Evolutionary conservation across 495 filamentous ascomycete species (phyloP).

Genomic region (Annulohypoxylon moriforme): DNA sequence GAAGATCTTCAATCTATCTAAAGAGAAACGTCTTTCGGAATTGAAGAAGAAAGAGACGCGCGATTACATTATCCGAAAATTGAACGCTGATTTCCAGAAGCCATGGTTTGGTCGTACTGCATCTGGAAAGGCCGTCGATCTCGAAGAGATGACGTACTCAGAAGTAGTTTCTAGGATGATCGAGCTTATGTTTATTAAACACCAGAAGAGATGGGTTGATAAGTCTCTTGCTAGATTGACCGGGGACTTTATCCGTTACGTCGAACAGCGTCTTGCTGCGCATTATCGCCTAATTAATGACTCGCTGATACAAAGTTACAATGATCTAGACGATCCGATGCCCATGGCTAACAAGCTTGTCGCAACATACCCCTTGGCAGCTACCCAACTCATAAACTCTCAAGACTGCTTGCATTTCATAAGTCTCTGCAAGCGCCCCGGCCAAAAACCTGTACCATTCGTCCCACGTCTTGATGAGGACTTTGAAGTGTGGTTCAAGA

Average conservation of each 20-base stretch:
- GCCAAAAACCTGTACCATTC: slow-evolving; percentile 89
- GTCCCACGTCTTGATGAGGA: slow-evolving; percentile 84
- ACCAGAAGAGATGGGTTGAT: slow-evolving; percentile 86
- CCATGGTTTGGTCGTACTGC: slow-evolving; percentile 88
- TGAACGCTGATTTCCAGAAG: slow-evolving; percentile 91
- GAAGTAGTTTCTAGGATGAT: slow-evolving; percentile 87
- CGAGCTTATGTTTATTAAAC: slow-evolving; percentile 86
- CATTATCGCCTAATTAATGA: slow-evolving; percentile 58
- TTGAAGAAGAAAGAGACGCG: slow-evolving; percentile 76
- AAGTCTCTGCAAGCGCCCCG: slow-evolving; percentile 78
- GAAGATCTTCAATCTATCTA: slow-evolving; percentile 87
- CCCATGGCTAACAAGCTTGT: slow-evolving; percentile 73
- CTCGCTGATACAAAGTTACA: slow-evolving; percentile 75
- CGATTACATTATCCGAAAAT: slow-evolving; percentile 86
- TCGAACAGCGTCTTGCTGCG: slow-evolving; percentile 81
- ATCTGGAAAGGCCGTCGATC: slow-evolving; percentile 76
- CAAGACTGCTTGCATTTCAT: slow-evolving; percentile 89
- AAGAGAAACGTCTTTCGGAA: slow-evolving; percentile 80
- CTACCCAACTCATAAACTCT: slow-evolving; percentile 80
- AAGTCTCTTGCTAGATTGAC: slow-evolving; percentile 74
- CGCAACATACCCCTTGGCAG: slow-evolving; percentile 73
- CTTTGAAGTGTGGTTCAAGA: slow-evolving; percentile 93
- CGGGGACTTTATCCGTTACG: slow-evolving; percentile 83
- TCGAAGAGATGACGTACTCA: slow-evolving; percentile 89
- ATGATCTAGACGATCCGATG: slow-evolving; percentile 76